Evolutionary conservation across 768 basidiomycete species (phyloP).

Genomic region (Trametopsis cervina): DNA sequence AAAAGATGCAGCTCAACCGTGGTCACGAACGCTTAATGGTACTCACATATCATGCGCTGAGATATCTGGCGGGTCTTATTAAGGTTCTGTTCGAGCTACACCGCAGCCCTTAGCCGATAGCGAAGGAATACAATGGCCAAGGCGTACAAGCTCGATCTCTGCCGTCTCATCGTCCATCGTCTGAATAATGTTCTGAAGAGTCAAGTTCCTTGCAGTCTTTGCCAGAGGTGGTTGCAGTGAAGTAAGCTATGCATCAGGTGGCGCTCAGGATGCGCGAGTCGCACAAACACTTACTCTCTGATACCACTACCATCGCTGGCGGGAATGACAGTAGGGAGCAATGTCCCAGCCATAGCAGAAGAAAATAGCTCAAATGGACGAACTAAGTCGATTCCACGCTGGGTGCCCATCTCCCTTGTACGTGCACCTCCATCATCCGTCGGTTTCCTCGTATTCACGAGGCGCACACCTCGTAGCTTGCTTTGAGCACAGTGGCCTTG

Average conservation of each 20-base stretch:
- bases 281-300: too few species aligned
- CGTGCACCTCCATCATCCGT: conserved; percentile 4
- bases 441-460: neutral
- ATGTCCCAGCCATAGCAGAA: neutral
- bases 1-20: conserved; percentile 22
- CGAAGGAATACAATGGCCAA: neutral
- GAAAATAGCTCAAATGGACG: neutral
- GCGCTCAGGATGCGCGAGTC: too few species aligned
- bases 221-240: neutral
- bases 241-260: too few species aligned
- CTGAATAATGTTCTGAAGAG: neutral
- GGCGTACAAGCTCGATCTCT: conserved; percentile 62
- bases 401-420: conserved; percentile 27
- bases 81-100: conserved; percentile 81
- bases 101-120: neutral
- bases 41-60: conserved; percentile 77
- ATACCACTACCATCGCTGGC: neutral
- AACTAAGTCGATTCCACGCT: conserved; percentile 18
- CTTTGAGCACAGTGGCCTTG: conserved; percentile 25
- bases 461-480: conserved; percentile 22
- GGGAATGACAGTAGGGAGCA: neutral
- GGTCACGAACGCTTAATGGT: conserved; percentile 1
- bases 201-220: neutral
- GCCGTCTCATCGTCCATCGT: conserved; percentile 55
- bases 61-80: conserved; percentile 83